Percentiles rank a stretch among this genome's conserved stretches.
Conservation (phyloP, 345 rosid genomes). For the Corchorus capsularis region DNA sequence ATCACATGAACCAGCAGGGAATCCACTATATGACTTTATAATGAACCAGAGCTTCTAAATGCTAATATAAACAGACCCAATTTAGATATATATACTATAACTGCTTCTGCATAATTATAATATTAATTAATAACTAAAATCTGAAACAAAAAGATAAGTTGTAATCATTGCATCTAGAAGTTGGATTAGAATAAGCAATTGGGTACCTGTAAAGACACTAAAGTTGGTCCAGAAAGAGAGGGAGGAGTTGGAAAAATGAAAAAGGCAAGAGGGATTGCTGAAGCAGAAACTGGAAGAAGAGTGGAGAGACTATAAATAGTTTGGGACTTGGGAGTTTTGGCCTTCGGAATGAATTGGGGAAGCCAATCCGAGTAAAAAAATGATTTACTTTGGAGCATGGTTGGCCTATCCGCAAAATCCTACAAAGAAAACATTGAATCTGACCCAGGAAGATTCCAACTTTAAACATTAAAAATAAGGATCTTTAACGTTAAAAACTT, state of each 20-base stretch:
- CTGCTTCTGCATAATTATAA: neutral
- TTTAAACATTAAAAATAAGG: slow-evolving; percentile 6
- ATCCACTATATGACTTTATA: neutral
- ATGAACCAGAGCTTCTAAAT: neutral
- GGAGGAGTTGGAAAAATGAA: neutral
- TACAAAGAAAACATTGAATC: neutral
- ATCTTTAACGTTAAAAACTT: no score
- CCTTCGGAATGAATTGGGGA: neutral
- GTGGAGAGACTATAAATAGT: neutral
- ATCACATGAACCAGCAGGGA: neutral
- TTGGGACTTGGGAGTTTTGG: neutral
- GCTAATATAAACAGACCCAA: neutral
- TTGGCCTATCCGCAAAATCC: no score
- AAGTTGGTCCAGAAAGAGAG: no score
- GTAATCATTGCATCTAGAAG: neutral
- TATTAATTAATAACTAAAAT: neutral
- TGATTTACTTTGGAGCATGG: neutral
- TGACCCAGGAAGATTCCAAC: neutral
- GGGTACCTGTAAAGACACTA: neutral
- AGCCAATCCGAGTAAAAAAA: neutral
- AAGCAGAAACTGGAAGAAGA: neutral
- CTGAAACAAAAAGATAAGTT: neutral
- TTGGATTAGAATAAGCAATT: neutral
- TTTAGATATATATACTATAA: neutral
- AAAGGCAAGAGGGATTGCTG: neutral